Base-by-base conservation (phyloP, 192 early-diverging fungal genomes). In the Gryganskiella cystojenkinii region DNA sequence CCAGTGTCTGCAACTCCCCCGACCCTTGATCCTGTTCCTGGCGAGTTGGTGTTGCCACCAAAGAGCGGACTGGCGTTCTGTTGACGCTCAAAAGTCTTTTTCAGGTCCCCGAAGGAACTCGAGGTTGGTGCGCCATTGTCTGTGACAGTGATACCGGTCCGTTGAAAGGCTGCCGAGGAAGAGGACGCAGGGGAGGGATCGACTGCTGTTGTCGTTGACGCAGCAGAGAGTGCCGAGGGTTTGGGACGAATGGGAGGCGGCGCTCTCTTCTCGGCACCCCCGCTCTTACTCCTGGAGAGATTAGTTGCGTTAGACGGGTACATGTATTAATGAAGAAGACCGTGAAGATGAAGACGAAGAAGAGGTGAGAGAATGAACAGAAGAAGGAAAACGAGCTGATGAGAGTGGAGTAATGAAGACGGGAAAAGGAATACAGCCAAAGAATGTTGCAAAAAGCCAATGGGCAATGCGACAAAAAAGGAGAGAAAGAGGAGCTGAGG, bases 181-280 rank as follows among this genome's bases (percentile, higher is more conserved):
- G 53, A 30, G n/a, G 65, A 24, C 13, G 37, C 37, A 40, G 37
- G 37, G 37, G 37, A 2, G 17, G 22, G 10, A 11, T 60, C 2
- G 17, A 13, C 13, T 42, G 56, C 33, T 45, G 20, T 34, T 24
- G 37, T 53, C 3, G 56, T 45, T 3, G 74, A n/a, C n/a, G 51
- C 53, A 31, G 74, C 56, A 17, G 56, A 9, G 3, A 78, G 56
- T 4, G 61, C 34, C 0, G 53, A 56, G 15, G 74, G 74, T 47
- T 78, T 78, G 49, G 74, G 74, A 7, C 35, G 45, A 40, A 78
- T 56, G 55, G 66, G 66, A 8, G 74, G 74, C 17, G 74, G 74
- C 14, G 61, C 44, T 51, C 44, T 57, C 67, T 62, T 78, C 30
- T 78, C 74, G 2, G 34, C 13, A 4, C 74, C 67, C 3, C 25